Conservation (phyloP, 73 alveolate genomes). For the Breviolum minutum region DNA sequence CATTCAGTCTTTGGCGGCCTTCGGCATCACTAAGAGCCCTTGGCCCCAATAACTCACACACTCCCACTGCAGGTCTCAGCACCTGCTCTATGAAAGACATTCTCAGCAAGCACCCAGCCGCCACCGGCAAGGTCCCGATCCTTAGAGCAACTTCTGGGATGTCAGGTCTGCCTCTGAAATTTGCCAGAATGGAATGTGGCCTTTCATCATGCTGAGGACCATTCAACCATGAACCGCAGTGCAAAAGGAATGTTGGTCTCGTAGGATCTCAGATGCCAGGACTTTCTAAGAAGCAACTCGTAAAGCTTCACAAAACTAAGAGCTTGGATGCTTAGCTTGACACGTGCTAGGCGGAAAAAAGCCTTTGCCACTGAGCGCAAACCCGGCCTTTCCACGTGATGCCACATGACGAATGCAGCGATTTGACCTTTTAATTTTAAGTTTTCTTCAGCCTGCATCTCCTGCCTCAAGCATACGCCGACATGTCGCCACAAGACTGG, state of each 20-base stretch:
- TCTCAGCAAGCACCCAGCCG: conserved; percentile 82
- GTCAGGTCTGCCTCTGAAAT: not conserved
- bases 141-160: not conserved
- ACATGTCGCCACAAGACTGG: conserved; percentile 85
- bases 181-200: not conserved
- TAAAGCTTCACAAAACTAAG: conserved; percentile 70
- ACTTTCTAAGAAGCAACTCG: not conserved
- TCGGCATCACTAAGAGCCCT: too few relatives aligned
- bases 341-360: conserved; percentile 81
- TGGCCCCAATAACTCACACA: not conserved
- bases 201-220: conserved; percentile 58
- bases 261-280: conserved; percentile 96
- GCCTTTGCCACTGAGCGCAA: conserved; percentile 53
- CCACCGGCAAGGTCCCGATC: conserved; percentile 85
- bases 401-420: not conserved
- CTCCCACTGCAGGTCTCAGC: not conserved
- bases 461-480: conserved; percentile 80
- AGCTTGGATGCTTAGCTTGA: not conserved
- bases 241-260: conserved; percentile 99
- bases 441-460: not conserved
- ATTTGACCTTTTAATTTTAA: not conserved
- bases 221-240: conserved; percentile 99
- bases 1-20: not conserved
- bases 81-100: conserved; percentile 16
- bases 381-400: conserved; percentile 49